Conservation (phyloP, 768 basidiomycete genomes). For the Asterophora lycoperdoides region DNA sequence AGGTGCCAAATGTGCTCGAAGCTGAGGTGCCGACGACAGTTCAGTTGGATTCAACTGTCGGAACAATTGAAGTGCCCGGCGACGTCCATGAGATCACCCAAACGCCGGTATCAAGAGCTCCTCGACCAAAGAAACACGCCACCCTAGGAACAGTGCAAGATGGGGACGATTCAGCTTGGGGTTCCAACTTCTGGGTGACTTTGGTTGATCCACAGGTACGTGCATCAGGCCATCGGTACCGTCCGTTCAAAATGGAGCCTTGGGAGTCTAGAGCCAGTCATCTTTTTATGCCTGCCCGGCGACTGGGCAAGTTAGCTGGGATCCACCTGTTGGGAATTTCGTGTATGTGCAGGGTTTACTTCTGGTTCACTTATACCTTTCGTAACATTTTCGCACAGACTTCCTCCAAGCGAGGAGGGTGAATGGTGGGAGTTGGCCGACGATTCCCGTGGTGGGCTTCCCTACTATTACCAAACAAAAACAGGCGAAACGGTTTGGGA, state of each 20-base stretch:
- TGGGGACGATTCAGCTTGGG: conserved; percentile 62
- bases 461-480: conserved; percentile 94
- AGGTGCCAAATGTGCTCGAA: conserved; percentile 4
- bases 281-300: conserved; percentile 93
- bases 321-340: conserved; percentile 84
- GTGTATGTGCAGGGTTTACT: conserved; percentile 49
- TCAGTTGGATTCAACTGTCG: neutral
- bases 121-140: conserved; percentile 9
- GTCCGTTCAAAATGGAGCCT: neutral
- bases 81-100: neutral
- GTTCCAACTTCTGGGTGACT: conserved; percentile 93
- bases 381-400: conserved; percentile 36
- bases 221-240: conserved; percentile 3
- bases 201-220: conserved; percentile 83
- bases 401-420: conserved; percentile 79
- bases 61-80: neutral
- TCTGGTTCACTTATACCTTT: conserved; percentile 13
- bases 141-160: conserved; percentile 27
- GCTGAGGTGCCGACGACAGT: neutral
- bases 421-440: conserved; percentile 97
- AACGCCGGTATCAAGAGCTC: conserved; percentile 1
- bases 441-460: conserved; percentile 74
- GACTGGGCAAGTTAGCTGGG: conserved; percentile 91
- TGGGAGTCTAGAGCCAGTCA: conserved; percentile 42
- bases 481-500: conserved; percentile 92